phyloP scores from a whole-genome alignment of 2,329 filamentous ascomycete genomes.

The Penicillium sp. region DNA sequence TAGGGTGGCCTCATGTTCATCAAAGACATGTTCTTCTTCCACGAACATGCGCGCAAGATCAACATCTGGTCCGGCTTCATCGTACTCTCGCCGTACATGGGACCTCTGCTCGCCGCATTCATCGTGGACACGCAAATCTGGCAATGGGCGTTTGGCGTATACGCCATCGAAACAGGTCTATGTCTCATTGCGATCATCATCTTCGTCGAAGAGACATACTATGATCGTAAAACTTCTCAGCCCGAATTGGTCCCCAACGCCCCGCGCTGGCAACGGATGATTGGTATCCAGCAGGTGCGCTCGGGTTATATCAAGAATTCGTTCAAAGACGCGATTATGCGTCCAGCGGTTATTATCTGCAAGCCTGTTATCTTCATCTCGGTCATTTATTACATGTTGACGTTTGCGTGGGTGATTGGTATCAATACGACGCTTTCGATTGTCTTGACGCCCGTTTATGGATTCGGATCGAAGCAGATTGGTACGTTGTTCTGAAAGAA shows the following conservation, averaged over 20 bases:
- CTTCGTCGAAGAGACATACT: constrained; percentile 38
- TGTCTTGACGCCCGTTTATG: constrained; percentile 48
- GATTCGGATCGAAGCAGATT: constrained; percentile 47
- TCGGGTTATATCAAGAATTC: constrained; percentile 26
- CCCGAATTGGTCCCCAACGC: constrained; percentile 20
- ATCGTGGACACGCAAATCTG: constrained; percentile 35
- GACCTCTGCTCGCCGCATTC: constrained; percentile 33
- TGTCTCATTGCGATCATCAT: constrained; percentile 30
- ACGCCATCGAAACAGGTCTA: constrained; percentile 30
- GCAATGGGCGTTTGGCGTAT: constrained; percentile 36
- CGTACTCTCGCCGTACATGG: constrained; percentile 32
- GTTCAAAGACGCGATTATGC: constrained; percentile 32
- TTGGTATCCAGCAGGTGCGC: constrained; percentile 34
- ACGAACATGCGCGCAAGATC: constrained; percentile 39
- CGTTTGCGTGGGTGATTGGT: constrained; percentile 43
- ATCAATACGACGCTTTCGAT: constrained; percentile 54
- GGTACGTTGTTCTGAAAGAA: constrained; percentile 31
- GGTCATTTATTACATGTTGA: constrained; percentile 37
- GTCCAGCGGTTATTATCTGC: constrained; percentile 33
- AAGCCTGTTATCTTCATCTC: constrained; percentile 38
- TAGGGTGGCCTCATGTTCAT: constrained; percentile 42
- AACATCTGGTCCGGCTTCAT: constrained; percentile 38
- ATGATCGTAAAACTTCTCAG: constrained; percentile 27
- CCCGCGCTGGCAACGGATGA: constrained; percentile 32
- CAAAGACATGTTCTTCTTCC: constrained; percentile 41